These are phyloP conservation scores for Rhododendron kiyosumense DNA, from an alignment of 148 eudicot genomes.

Conservation along the genomic window DNA sequence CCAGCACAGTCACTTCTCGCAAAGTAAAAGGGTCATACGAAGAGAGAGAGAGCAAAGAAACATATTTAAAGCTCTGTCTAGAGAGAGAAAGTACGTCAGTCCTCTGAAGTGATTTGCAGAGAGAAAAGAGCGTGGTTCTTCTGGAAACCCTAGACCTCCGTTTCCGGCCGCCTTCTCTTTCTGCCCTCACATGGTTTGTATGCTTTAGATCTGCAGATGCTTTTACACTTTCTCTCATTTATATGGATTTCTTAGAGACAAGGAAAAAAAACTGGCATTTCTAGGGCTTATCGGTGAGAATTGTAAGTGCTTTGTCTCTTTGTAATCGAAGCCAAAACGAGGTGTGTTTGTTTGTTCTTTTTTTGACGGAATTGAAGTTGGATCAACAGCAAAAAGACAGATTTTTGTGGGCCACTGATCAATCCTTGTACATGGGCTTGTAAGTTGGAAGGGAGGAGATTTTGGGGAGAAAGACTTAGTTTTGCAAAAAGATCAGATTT, in stretches of 20 bases:
- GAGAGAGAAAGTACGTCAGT: background rate
- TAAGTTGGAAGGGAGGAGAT: background rate
- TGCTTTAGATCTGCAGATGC: conserved; percentile 5
- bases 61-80: background rate
- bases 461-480: background rate
- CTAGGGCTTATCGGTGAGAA: background rate
- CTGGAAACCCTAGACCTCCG: conserved; percentile 11
- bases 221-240: background rate
- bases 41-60: background rate
- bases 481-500: background rate
- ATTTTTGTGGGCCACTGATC: background rate
- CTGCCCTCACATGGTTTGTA: background rate
- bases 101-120: conserved; percentile 6
- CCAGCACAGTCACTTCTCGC: background rate
- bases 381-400: background rate
- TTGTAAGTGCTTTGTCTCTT: background rate
- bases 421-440: background rate
- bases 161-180: background rate
- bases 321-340: background rate
- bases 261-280: background rate
- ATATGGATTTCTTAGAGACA: background rate
- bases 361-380: background rate
- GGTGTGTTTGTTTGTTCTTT: background rate
- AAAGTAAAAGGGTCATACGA: background rate
- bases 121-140: conserved; percentile 11